A percentile compares a stretch with the other conserved stretches of the same genome.
Conservation (phyloP, 2,329 filamentous ascomycete species). For the Mollisia scopiformis region DNA sequence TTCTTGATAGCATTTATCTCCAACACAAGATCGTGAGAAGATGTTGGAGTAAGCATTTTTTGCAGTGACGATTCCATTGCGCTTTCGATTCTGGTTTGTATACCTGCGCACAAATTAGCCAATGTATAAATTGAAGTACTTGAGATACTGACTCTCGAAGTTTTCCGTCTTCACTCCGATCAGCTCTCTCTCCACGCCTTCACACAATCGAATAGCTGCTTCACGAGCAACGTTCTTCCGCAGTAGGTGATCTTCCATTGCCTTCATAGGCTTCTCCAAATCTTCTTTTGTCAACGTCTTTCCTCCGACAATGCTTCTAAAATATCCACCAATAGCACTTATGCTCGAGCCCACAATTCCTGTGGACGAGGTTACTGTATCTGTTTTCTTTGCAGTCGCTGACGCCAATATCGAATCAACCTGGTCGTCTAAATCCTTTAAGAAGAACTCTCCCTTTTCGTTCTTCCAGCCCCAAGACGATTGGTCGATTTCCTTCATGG, state of each 20-base stretch:
- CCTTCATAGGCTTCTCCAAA: conserved; percentile 88
- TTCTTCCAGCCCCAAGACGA: conserved; percentile 85
- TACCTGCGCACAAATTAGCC: conserved; percentile 49
- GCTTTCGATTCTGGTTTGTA: conserved; percentile 79
- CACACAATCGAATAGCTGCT: conserved; percentile 87
- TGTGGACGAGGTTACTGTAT: conserved; percentile 46
- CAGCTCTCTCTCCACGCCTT: conserved; percentile 88
- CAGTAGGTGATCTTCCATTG: conserved; percentile 93
- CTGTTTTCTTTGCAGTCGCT: conserved; percentile 67
- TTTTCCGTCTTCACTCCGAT: conserved; percentile 88
- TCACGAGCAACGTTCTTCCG: conserved; percentile 97
- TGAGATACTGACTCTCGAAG: conserved; percentile 68
- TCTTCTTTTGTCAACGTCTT: conserved; percentile 90
- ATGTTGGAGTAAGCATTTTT: conserved; percentile 95
- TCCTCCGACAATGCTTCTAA: conserved; percentile 93
- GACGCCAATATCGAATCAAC: conserved; percentile 86
- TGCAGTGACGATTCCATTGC: conserved; percentile 92
- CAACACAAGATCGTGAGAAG: conserved; percentile 89
- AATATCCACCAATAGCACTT: conserved; percentile 82
- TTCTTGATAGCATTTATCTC: conserved; percentile 82
- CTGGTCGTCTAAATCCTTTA: conserved; percentile 92
- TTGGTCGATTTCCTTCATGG: conserved; percentile 74
- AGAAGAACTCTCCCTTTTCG: conserved; percentile 86
- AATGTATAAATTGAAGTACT: background rate
- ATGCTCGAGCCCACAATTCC: conserved; percentile 80